Evolutionary conservation across 73 alveolate genomes (phyloP).

Genomic region (Breviolum minutum): DNA sequence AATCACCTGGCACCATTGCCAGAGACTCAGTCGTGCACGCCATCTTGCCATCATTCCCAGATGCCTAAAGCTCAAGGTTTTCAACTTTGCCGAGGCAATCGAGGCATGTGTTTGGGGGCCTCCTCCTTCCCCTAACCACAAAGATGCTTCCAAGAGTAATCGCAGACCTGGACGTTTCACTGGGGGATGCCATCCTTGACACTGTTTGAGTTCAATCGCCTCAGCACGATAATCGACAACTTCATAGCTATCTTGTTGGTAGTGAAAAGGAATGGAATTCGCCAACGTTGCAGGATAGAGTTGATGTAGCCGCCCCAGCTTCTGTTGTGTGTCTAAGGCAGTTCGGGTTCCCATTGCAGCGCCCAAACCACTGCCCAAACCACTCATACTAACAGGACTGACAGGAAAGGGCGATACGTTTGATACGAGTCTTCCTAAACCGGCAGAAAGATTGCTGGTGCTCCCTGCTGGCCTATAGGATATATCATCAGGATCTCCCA

Average conservation of each 20-base stretch:
- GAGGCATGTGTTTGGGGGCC: not conserved
- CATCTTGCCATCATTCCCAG: not conserved
- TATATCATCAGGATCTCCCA: not conserved
- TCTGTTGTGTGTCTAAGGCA: not conserved
- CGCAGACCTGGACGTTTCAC: slow-evolving; percentile 51
- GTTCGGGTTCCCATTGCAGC: not conserved
- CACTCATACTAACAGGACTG: not conserved
- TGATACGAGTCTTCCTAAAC: too few relatives aligned
- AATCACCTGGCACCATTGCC: slow-evolving; percentile 43
- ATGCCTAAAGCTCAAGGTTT: not conserved
- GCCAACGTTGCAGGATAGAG: slow-evolving; percentile 50
- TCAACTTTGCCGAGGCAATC: not conserved
- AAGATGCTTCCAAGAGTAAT: not conserved
- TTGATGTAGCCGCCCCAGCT: slow-evolving; percentile 13
- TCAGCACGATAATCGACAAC: slow-evolving; percentile 29
- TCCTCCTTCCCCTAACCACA: not conserved
- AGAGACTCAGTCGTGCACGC: slow-evolving; percentile 18
- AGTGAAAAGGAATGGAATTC: slow-evolving; percentile 30
- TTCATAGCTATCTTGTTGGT: not conserved
- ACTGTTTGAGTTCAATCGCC: not conserved
- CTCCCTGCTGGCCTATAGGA: not conserved
- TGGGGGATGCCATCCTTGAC: slow-evolving; percentile 55
- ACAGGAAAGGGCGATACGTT: not conserved
- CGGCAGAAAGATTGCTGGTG: not conserved
- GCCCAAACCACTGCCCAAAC: not conserved